Conservation (phyloP, 331 rosid genomes). For the Saraca asoca region DNA sequence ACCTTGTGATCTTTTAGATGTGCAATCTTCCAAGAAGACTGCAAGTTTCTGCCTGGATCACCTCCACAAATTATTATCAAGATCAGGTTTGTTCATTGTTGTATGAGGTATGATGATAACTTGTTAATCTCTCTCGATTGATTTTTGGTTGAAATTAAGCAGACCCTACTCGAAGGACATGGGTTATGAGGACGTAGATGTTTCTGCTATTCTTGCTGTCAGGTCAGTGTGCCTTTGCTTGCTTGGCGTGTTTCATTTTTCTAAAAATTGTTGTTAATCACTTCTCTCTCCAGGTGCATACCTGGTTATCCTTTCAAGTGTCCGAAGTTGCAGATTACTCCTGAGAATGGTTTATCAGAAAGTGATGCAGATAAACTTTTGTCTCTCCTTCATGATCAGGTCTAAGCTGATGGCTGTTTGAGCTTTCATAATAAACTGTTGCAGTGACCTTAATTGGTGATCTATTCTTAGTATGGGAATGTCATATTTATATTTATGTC, state of each 20-base stretch:
- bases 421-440: constrained; percentile 22
- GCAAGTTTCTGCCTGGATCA: constrained; percentile 57
- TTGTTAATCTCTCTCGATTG: constrained; percentile 23
- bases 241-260: constrained; percentile 6
- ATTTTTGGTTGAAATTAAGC: constrained; percentile 36
- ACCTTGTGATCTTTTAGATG: constrained; percentile 43
- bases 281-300: constrained; percentile 53
- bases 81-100: constrained; percentile 56
- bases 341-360: constrained; percentile 70
- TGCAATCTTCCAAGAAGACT: constrained; percentile 89
- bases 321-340: constrained; percentile 81
- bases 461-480: constrained; percentile 3
- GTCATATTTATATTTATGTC: constrained; percentile 19
- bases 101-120: neutral
- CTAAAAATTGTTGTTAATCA: constrained; percentile 13
- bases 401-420: constrained; percentile 29
- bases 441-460: constrained; percentile 18
- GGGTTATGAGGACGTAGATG: constrained; percentile 90
- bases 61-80: constrained; percentile 64
- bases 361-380: constrained; percentile 64
- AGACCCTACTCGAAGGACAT: constrained; percentile 90
- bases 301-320: constrained; percentile 96
- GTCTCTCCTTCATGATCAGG: constrained; percentile 86
- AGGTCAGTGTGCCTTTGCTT: constrained; percentile 48
- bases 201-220: constrained; percentile 73